phyloP scores from a whole-genome alignment of 495 filamentous ascomycete species.

The Annulohypoxylon maeteangense region DNA sequence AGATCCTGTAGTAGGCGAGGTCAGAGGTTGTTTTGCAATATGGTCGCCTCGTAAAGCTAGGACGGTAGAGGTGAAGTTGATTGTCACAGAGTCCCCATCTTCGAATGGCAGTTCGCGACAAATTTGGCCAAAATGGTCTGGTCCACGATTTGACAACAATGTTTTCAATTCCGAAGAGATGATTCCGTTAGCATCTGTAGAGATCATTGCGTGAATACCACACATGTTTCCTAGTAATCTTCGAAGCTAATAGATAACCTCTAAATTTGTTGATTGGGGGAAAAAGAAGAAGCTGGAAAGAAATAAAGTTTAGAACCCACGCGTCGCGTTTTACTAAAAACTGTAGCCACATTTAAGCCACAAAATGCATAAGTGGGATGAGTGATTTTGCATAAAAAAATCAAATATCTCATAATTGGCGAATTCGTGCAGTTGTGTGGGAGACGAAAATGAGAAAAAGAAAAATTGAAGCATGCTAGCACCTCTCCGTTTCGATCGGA shows the following conservation, averaged over 20 bases:
- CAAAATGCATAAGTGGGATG: neutral
- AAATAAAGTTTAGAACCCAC: neutral
- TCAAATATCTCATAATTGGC: too few relatives aligned
- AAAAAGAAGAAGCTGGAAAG: neutral
- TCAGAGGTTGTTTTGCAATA: constrained; percentile 78
- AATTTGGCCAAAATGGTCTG: constrained; percentile 61
- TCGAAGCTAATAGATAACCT: neutral
- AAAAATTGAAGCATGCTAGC: constrained; percentile 47
- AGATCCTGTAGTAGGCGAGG: constrained; percentile 68
- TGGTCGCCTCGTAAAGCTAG: constrained; percentile 82
- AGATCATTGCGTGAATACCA: constrained; percentile 58
- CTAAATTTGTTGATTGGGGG: neutral
- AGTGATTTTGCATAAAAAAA: neutral
- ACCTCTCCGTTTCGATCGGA: constrained; percentile 65
- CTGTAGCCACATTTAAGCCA: constrained; percentile 1
- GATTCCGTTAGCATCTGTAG: constrained; percentile 31
- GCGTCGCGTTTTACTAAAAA: constrained; percentile 2
- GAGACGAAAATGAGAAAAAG: constrained; percentile 24
- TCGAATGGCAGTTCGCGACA: constrained; percentile 40
- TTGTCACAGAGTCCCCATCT: constrained; percentile 44
- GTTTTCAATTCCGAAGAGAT: constrained; percentile 47
- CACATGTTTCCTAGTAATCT: constrained; percentile 52
- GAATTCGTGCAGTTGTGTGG: neutral
- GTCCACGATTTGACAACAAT: constrained; percentile 59
- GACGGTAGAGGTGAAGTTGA: constrained; percentile 84